A percentile compares a stretch with the other conserved stretches of the same genome.
phyloP scores from a whole-genome alignment of 768 basidiomycete genomes.

The Leucosporidium scottii region DNA sequence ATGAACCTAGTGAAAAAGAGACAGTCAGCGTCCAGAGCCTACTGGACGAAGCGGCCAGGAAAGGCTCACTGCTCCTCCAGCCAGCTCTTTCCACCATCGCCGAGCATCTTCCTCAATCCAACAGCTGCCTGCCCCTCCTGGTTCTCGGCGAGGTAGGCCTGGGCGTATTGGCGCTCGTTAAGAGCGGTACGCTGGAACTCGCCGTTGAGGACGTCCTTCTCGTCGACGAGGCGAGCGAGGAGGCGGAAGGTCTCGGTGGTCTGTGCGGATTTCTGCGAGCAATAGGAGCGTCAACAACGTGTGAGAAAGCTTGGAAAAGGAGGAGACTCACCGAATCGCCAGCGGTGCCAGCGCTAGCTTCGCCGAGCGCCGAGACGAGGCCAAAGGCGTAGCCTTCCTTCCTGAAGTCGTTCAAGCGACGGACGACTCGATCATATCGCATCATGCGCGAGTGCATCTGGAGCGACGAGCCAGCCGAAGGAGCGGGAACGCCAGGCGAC shows the following conservation, averaged over 20 bases:
- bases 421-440: conserved; percentile 78
- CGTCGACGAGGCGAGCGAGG: conserved; percentile 41
- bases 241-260: conserved; percentile 42
- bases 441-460: conserved; percentile 81
- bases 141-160: conserved; percentile 59
- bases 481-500: not conserved
- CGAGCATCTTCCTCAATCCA: conserved; percentile 63
- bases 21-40: too few relatives aligned
- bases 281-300: not conserved
- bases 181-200: conserved; percentile 50
- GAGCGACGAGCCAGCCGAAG: conserved; percentile 12
- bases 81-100: conserved; percentile 66
- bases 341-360: conserved; percentile 25
- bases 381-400: conserved; percentile 40
- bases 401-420: conserved; percentile 67
- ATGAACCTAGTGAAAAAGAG: too few relatives aligned
- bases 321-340: conserved; percentile 15
- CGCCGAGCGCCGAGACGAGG: conserved; percentile 47
- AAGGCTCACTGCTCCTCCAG: conserved; percentile 75
- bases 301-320: not conserved
- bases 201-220: conserved; percentile 41
- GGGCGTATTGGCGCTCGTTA: conserved; percentile 74
- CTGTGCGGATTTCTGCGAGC: conserved; percentile 38
- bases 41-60: too few relatives aligned
- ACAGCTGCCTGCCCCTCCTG: conserved; percentile 55